Evolutionary conservation across 345 rosid genomes (phyloP), one percentile per base, ranked within the genome.

Genomic region (Toxicodendron radicans): DNA sequence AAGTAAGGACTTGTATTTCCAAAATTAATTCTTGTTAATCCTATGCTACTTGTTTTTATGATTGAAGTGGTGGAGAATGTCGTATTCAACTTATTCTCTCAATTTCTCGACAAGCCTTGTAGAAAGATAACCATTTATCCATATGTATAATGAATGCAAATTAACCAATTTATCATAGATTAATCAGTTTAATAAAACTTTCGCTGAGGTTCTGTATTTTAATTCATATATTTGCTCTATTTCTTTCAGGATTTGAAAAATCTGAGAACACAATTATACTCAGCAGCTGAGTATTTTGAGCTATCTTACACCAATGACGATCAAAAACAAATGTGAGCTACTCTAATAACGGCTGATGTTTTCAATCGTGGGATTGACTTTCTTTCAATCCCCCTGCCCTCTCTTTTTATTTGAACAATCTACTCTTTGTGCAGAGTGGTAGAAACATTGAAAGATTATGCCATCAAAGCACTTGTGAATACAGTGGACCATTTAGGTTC

Each of bases 401-500:
- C 20, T 73, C 2, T 12, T 10, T 4, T 70, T 60, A 74, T 23
- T 71, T 10, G 68, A 66, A 41, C 66, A 63, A 45, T 75, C 23
- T 58, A 61, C 20, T 66, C 48, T 79, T 32, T 35, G 16, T 84
- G 86, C 88, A 92, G 98, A 66, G 97, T 94, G 71, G 89, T 87
- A 57, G 98, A 94, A 82, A 94, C 97, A 70, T 89, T 93, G 49
- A 90, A 87, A 85, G 98, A 93, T 81, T 95, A 95, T 66, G 92
- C 97, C 14, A 80, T 92, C 74, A 88, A 92, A 79, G 99, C 99
- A 73, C 79, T 95, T 41, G 97, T 95, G 75, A 95, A 91, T 75
- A 95, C 99, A 1, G 95, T 95, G 79, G 99, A 95, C 75, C 99
- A 95, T 84, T 83, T 95, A 63, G 99, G 99, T 27, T 92, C 99